Evolutionary conservation across 352 stramenopile genomes (phyloP).

Genomic region (Pythium plurisporium): DNA sequence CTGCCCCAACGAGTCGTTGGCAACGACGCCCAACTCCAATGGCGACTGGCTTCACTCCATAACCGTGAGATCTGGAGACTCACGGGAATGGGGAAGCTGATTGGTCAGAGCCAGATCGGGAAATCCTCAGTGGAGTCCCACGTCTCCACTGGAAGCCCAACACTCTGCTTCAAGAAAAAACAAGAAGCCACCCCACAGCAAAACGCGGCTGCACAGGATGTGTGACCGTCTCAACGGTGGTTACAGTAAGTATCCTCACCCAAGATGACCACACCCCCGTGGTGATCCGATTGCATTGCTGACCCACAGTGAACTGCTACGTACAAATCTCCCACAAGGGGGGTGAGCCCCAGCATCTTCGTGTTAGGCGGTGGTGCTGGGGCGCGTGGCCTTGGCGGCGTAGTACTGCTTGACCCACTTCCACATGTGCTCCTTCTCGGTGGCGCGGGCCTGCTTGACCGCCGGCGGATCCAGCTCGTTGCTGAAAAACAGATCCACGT

Average conservation of each 20-base stretch:
- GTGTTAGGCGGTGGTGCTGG: background rate
- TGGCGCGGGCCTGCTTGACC: slow-evolving; percentile 59
- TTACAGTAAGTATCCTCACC: background rate
- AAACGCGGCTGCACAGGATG: no score
- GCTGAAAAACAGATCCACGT: slow-evolving; percentile 91
- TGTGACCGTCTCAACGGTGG: background rate
- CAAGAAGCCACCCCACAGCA: no score
- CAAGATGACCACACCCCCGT: background rate
- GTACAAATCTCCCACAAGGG: background rate
- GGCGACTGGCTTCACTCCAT: no score
- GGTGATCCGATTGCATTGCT: no score
- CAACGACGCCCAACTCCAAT: no score
- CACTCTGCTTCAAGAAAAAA: background rate
- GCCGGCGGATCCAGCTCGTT: slow-evolving; percentile 78
- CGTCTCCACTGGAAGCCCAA: no score
- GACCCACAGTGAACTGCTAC: no score
- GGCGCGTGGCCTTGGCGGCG: background rate
- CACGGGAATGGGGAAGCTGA: no score
- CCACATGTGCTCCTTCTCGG: slow-evolving; percentile 73
- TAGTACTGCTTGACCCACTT: slow-evolving; percentile 59
- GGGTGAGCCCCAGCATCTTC: background rate
- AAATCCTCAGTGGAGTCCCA: no score
- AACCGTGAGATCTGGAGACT: no score
- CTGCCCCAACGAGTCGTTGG: no score
- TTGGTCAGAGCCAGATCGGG: no score